Percentiles rank a stretch among this genome's conserved stretches.
Evolutionary conservation across 140 eudicot genomes (phyloP).

Genomic region (Senecio squalidus): DNA sequence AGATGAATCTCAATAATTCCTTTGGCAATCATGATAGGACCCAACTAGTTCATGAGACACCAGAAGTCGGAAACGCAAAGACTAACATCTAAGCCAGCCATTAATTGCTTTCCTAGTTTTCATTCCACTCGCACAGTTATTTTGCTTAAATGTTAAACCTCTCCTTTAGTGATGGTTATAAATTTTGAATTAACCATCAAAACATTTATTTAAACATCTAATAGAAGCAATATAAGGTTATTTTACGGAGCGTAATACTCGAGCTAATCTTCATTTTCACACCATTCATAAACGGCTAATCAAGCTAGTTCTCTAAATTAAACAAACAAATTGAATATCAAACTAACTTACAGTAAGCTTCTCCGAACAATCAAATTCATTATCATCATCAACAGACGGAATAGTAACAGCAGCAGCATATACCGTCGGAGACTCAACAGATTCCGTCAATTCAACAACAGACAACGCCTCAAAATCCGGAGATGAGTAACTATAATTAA

Average conservation of each 20-base stretch:
- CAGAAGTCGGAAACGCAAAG: too few species aligned
- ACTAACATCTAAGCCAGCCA: too few species aligned
- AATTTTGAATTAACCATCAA: neutral
- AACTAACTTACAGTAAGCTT: slow-evolving; percentile 74
- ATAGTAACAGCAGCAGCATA: slow-evolving; percentile 29
- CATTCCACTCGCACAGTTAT: neutral
- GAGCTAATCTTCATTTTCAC: neutral
- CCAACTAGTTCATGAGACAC: neutral
- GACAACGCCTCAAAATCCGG: slow-evolving; percentile 73
- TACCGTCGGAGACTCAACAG: slow-evolving; percentile 24
- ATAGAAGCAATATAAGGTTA: too few species aligned
- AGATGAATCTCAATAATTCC: neutral
- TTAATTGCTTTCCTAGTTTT: neutral
- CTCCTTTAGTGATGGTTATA: neutral
- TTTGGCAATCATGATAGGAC: neutral
- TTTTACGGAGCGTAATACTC: too few species aligned
- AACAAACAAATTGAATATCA: too few species aligned
- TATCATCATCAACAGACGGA: slow-evolving; percentile 13
- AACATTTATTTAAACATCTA: too few species aligned
- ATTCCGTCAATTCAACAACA: slow-evolving; percentile 58
- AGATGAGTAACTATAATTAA: slow-evolving; percentile 42
- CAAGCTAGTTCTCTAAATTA: too few species aligned
- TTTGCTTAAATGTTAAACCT: neutral
- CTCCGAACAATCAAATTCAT: slow-evolving; percentile 25
- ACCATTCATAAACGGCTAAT: too few species aligned